Evolutionary conservation across 1,284 basidiomycete species (phyloP), one percentile per base, ranked within the genome.

Genomic region (Leccinum ponderosum): DNA sequence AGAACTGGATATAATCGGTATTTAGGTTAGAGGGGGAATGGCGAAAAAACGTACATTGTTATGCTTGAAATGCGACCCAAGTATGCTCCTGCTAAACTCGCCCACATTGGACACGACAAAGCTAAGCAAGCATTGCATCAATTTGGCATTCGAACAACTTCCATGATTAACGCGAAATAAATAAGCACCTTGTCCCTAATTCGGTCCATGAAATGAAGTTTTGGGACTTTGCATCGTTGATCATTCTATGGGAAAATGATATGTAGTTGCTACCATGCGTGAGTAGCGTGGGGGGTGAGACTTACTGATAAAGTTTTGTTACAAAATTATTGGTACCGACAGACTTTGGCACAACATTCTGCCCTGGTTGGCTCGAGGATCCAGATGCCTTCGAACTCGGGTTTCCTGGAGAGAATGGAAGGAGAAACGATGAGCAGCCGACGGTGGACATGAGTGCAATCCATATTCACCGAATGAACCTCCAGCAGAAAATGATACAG

Each of bases 61-160:
- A 74, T 91, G 90, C 73, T 92, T 91, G 76, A 93, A 92, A 70
- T 93, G 90, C 3, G 87, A 86, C 3, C 89, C 90, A 39, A 93
- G 79, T 67, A 93, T 91, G 68, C 84, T 90, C 62, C 89, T 81
- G 68, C 89, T 91, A 74, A 93, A 92, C 72, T 92, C 91, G 71
- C 89, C 89, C 53, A 91, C 89, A 62, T 91, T 91, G 47, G 87
- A 89, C 27, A 93, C 90, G 53, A 93, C 88, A 67, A 93, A 92
- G 53, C 89, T 83, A 55, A n/a, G 37, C 6, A 58, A 35, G n/a
- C 1, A 61, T 42, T 3, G 20, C 27, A 17, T 62, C 53, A 29
- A 48, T 11, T 47, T 3, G 20, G 25, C 25, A 25, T 33, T 47
- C 52, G 27, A 56, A 37, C 55, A 53, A 15, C 3, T 14, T 31